Evolutionary conservation across 371 early-diverging fungal genomes (phyloP).

Genomic region (Batrachochytrium dendrobatidis): DNA sequence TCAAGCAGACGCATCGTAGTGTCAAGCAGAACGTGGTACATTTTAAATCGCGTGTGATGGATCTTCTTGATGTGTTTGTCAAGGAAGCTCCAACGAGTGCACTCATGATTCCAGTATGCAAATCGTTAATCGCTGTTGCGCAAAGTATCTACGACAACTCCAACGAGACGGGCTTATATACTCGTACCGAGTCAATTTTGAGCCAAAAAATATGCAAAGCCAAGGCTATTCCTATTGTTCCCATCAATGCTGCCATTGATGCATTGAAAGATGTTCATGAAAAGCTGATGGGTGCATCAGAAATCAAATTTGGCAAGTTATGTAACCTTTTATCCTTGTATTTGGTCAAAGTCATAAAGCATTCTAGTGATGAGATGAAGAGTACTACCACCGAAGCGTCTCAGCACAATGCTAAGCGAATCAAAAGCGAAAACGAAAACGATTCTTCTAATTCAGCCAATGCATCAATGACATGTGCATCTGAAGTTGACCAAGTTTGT

Average conservation of each 20-base stretch:
- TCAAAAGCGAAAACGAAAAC: not conserved
- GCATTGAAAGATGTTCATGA: slow-evolving; percentile 63
- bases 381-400: not conserved
- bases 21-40: slow-evolving; percentile 69
- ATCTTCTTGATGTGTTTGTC: slow-evolving; percentile 69
- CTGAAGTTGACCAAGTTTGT: not conserved
- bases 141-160: slow-evolving; percentile 46
- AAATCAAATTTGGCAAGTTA: slow-evolving; percentile 25
- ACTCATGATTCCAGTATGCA: slow-evolving; percentile 60
- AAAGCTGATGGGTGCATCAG: slow-evolving; percentile 41
- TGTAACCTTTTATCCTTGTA: slow-evolving; percentile 35
- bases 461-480: not conserved
- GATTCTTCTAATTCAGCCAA: too few species aligned
- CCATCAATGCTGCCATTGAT: slow-evolving; percentile 43
- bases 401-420: not conserved
- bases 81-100: slow-evolving; percentile 60
- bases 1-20: slow-evolving; percentile 64
- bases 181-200: slow-evolving; percentile 54
- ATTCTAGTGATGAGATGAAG: slow-evolving; percentile 7
- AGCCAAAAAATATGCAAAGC: slow-evolving; percentile 53
- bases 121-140: slow-evolving; percentile 58
- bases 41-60: slow-evolving; percentile 83
- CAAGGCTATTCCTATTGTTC: slow-evolving; percentile 53
- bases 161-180: slow-evolving; percentile 57
- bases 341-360: slow-evolving; percentile 15